phyloP scores from a whole-genome alignment of 2,329 filamentous ascomycete genomes.

The Atkinsonella hypoxylon region DNA sequence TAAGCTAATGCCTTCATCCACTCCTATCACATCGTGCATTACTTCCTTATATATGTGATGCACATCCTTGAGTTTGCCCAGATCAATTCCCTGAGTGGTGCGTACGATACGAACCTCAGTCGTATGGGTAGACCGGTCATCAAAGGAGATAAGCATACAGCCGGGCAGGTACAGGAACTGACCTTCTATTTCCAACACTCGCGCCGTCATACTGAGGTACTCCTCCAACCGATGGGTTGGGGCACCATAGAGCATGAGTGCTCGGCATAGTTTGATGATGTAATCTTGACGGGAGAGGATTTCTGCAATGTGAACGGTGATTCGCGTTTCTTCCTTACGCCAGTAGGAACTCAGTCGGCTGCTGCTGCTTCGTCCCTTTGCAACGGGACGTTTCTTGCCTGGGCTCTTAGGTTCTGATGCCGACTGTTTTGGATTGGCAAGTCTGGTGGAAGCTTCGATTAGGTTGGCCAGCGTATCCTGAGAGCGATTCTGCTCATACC shows the following conservation, averaged over 20 bases:
- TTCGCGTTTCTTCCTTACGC: constrained; percentile 32
- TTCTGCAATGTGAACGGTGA: constrained; percentile 43
- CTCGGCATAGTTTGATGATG: constrained; percentile 69
- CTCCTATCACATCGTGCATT: constrained; percentile 45
- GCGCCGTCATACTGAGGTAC: constrained; percentile 75
- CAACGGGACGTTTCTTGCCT: constrained; percentile 22
- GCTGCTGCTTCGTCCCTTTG: constrained; percentile 25
- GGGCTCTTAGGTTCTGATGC: constrained; percentile 9
- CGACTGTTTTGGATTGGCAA: constrained; percentile 11
- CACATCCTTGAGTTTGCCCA: constrained; percentile 48
- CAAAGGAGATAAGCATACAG: constrained; percentile 88
- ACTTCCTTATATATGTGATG: constrained; percentile 54
- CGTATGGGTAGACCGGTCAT: constrained; percentile 53
- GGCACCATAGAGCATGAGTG: constrained; percentile 78
- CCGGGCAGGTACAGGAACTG: constrained; percentile 84
- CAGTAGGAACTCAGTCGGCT: constrained; percentile 25
- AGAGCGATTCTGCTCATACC: constrained; percentile 36
- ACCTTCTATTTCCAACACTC: constrained; percentile 73
- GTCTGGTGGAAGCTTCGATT: constrained; percentile 30
- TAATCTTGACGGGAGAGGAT: constrained; percentile 72
- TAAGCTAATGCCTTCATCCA: constrained; percentile 42
- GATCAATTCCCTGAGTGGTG: constrained; percentile 43
- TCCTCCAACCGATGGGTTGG: constrained; percentile 84
- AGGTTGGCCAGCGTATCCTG: constrained; percentile 34
- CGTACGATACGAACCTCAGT: constrained; percentile 56